phyloP scores from a whole-genome alignment of 768 basidiomycete genomes.

The Mycena latifolia region DNA sequence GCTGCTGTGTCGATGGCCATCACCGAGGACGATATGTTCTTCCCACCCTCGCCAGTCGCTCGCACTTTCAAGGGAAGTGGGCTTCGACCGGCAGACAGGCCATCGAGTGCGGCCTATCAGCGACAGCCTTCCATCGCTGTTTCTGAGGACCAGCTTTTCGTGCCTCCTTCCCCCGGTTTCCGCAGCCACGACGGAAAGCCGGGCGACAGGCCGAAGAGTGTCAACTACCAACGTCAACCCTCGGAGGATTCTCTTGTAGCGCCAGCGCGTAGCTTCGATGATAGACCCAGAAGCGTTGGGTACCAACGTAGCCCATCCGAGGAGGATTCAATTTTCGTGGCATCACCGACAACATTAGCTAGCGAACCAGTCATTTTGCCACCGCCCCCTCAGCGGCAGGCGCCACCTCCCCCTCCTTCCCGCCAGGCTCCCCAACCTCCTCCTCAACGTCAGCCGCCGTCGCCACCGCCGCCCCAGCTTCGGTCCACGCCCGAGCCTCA shows the following conservation, averaged over 20 bases:
- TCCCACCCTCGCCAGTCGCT: slow-evolving; percentile 28
- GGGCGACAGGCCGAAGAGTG: slow-evolving; percentile 30
- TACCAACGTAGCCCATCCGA: slow-evolving; percentile 33
- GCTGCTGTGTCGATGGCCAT: slow-evolving; percentile 34
- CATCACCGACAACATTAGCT: slow-evolving; percentile 13
- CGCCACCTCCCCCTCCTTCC: slow-evolving; percentile 28
- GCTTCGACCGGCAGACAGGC: slow-evolving; percentile 30
- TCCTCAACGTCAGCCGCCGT: slow-evolving; percentile 5
- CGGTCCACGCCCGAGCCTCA: too few species aligned
- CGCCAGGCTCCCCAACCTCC: slow-evolving; percentile 17
- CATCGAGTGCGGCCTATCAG: slow-evolving; percentile 32
- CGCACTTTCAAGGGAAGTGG: slow-evolving; percentile 36
- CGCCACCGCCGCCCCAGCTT: too few species aligned
- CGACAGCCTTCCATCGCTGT: slow-evolving; percentile 48
- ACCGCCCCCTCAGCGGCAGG: slow-evolving; percentile 33
- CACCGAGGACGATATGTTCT: slow-evolving; percentile 33
- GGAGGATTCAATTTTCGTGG: slow-evolving; percentile 28
- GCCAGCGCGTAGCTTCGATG: slow-evolving; percentile 32
- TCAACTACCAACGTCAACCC: slow-evolving; percentile 27
- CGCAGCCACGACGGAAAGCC: slow-evolving; percentile 52
- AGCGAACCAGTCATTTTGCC: slow-evolving; percentile 17
- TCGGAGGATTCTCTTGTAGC: slow-evolving; percentile 34
- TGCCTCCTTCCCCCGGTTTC: slow-evolving; percentile 72
- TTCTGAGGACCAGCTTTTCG: slow-evolving; percentile 60
- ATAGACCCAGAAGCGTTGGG: slow-evolving; percentile 29